phyloP scores from a whole-genome alignment of 2,329 filamentous ascomycete genomes.

The Claviceps sp. region DNA sequence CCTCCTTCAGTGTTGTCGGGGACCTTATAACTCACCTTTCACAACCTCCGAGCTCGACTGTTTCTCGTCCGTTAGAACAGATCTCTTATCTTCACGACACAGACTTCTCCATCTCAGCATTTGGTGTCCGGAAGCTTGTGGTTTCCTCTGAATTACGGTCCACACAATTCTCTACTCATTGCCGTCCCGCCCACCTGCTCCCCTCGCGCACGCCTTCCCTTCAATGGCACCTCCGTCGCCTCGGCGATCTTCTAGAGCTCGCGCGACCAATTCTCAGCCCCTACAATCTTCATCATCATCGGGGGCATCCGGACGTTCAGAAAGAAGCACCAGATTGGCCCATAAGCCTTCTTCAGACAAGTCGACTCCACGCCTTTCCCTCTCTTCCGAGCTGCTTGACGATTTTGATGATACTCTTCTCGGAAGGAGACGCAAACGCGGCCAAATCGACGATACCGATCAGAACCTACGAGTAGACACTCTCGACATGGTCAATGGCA shows the following conservation, averaged over 20 bases:
- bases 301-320: slow-evolving; percentile 61
- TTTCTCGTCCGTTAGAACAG: background rate
- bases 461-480: slow-evolving; percentile 28
- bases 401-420: slow-evolving; percentile 59
- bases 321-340: slow-evolving; percentile 59
- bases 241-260: slow-evolving; percentile 84
- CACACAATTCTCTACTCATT: background rate
- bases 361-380: slow-evolving; percentile 58
- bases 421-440: slow-evolving; percentile 67
- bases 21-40: slow-evolving; percentile 7
- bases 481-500: slow-evolving; percentile 45
- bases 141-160: background rate
- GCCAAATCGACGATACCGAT: slow-evolving; percentile 47
- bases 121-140: background rate
- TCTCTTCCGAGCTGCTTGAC: slow-evolving; percentile 56
- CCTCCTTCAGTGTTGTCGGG: background rate
- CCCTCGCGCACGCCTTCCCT: slow-evolving; percentile 17
- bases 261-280: slow-evolving; percentile 61
- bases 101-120: background rate
- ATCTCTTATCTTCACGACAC: background rate
- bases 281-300: slow-evolving; percentile 72
- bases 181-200: slow-evolving; percentile 17
- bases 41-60: slow-evolving; percentile 12
- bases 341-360: slow-evolving; percentile 64
- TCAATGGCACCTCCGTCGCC: slow-evolving; percentile 54